Evolutionary conservation across 306 rosid species (phyloP).

Genomic region (Vicia sativa): DNA sequence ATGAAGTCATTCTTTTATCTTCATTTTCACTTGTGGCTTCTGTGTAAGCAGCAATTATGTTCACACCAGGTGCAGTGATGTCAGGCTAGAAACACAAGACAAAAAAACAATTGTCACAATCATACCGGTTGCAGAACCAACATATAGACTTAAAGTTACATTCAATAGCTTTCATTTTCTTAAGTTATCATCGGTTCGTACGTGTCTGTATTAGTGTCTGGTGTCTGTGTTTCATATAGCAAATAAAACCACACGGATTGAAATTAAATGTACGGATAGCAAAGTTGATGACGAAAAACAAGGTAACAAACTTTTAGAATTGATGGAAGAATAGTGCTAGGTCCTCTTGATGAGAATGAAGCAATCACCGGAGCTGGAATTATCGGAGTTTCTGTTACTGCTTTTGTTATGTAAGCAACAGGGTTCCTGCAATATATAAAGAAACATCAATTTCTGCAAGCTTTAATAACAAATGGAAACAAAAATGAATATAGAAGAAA

Average conservation of each 20-base stretch:
- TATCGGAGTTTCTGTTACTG: conserved; percentile 43
- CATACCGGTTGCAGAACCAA: neutral
- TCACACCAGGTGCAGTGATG: conserved; percentile 63
- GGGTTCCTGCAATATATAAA: conserved; percentile 49
- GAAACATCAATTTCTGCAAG: neutral
- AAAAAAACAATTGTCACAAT: neutral
- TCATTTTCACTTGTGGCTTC: conserved; percentile 36
- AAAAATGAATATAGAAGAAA: neutral
- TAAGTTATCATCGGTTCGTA: neutral
- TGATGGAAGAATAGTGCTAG: conserved; percentile 44
- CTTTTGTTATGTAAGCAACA: conserved; percentile 50
- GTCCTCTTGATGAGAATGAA: conserved; percentile 69
- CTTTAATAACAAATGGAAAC: neutral
- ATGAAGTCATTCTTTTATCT: conserved; percentile 46
- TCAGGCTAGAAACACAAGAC: conserved; percentile 55
- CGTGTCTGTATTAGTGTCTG: neutral
- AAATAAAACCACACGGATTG: neutral
- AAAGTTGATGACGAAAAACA: neutral
- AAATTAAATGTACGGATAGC: neutral
- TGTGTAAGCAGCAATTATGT: conserved; percentile 53
- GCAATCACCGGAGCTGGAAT: conserved; percentile 68
- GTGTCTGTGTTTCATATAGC: neutral
- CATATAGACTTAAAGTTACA: too few relatives aligned
- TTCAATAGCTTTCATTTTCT: neutral
- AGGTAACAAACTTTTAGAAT: conserved; percentile 57